Evolutionary conservation across 768 basidiomycete species (phyloP).

Genomic region (Lentinus tigrinus): DNA sequence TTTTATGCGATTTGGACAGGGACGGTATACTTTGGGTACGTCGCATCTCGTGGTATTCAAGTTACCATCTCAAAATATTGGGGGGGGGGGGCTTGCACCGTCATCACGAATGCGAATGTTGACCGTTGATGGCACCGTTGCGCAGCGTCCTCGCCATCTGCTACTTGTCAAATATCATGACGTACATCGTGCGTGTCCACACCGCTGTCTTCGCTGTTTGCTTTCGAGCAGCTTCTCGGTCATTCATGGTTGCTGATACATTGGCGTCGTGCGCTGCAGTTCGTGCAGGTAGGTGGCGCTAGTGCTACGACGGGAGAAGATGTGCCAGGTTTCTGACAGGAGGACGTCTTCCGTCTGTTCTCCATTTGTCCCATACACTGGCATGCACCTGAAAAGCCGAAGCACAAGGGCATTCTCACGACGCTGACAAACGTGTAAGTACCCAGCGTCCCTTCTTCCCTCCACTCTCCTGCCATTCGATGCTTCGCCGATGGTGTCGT

Average conservation of each 20-base stretch:
- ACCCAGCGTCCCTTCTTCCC: not conserved
- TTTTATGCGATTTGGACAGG: not conserved
- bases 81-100: too few species aligned
- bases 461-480: too few species aligned
- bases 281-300: not conserved
- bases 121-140: not conserved
- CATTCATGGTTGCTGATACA: too few species aligned
- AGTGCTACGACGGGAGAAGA: not conserved
- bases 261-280: too few species aligned
- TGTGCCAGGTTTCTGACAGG: too few species aligned
- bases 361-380: too few species aligned
- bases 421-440: constrained; percentile 3
- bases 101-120: not conserved
- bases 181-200: not conserved
- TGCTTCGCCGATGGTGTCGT: too few species aligned
- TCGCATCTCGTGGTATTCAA: too few species aligned
- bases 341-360: too few species aligned
- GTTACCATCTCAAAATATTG: too few species aligned
- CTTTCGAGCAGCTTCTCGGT: not conserved
- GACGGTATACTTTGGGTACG: constrained; percentile 8
- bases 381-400: too few species aligned
- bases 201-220: too few species aligned
- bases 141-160: not conserved
- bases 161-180: constrained; percentile 1
- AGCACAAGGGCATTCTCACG: not conserved